Evolutionary conservation across 179 eudicot species (phyloP).

Genomic region (Spergularia azorica): DNA sequence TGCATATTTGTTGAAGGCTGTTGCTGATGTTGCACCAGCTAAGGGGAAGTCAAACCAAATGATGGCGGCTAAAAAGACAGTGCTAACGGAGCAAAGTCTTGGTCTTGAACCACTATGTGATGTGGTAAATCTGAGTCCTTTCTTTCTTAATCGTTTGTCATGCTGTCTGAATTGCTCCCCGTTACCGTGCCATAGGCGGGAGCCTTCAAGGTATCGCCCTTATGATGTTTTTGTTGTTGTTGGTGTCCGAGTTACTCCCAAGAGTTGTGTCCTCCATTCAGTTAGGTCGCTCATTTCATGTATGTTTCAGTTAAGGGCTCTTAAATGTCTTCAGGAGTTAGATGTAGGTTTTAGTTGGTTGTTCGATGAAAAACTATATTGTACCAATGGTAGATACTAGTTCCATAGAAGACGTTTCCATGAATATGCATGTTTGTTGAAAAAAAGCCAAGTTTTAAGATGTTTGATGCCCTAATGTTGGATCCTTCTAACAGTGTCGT

Average conservation of each 20-base stretch:
- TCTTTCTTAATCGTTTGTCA: not conserved
- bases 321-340: not conserved
- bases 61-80: conserved; percentile 39
- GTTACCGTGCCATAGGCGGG: not conserved
- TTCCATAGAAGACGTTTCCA: not conserved
- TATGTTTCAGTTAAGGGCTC: not conserved
- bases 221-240: no score
- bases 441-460: not conserved
- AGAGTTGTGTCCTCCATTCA: not conserved
- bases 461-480: not conserved
- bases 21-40: conserved; percentile 49
- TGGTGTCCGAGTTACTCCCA: no score
- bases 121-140: conserved; percentile 42
- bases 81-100: conserved; percentile 54
- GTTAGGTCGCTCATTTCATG: not conserved
- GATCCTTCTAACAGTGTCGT: not conserved
- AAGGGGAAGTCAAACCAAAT: conserved; percentile 34
- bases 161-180: not conserved
- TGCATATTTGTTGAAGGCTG: conserved; percentile 53
- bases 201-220: not conserved
- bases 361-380: not conserved
- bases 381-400: not conserved
- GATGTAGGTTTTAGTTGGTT: not conserved
- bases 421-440: not conserved
- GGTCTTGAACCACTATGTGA: conserved; percentile 65